Base-by-base conservation (phyloP, 805 yeast genomes). In the Candida odintsovae region DNA sequence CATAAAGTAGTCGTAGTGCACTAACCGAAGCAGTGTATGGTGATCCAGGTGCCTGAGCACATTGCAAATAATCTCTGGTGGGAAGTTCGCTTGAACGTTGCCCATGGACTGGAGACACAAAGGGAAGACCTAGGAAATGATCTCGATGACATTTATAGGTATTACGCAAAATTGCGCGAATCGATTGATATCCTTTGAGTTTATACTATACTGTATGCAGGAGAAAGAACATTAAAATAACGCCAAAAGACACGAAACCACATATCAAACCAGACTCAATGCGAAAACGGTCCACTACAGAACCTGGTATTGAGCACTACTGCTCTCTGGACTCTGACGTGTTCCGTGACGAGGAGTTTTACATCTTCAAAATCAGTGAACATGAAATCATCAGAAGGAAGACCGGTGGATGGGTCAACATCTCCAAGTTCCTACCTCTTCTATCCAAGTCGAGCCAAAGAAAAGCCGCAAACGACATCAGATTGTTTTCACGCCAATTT, bases 371-470 rank as follows among this genome's bases (percentile, higher is more conserved):
- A 5, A 13, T 8, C 4, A 11, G 4, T n/a, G 41, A 26, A 10
- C 26, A 40, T 6, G 49, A 51, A 12, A 38, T 28, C 23, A 41
- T 53, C 4, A 41, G 62, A 31, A 45, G 47, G 43, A 58, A 58
- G 45, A 29, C 55, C 16, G 61, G 60, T 11, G 45, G 56, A 4
- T 58, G 59, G 60, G 43, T 58, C 15, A 58, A 58, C 46, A 45
- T 55, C 4, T 40, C 56, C 1, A 41, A 47, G n/a, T 50, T 54
- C 35, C 38, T 41, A 6, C 43, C 40, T 3, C 28, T 49, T 19
- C 26, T 45, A 8, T 16, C 26, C 15, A 7, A n/a, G 4, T 21
- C 6, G 6, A 43, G 35, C 6, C 41, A 25, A 15, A 20, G 19
- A 15, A 13, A 19, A 15, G 38, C 39, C 8, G 37, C 16, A 19